Evolutionary conservation across 176 grass and related monocot genomes (phyloP), one percentile per base, ranked within the genome.

Genomic region (Triticum monococcum): DNA sequence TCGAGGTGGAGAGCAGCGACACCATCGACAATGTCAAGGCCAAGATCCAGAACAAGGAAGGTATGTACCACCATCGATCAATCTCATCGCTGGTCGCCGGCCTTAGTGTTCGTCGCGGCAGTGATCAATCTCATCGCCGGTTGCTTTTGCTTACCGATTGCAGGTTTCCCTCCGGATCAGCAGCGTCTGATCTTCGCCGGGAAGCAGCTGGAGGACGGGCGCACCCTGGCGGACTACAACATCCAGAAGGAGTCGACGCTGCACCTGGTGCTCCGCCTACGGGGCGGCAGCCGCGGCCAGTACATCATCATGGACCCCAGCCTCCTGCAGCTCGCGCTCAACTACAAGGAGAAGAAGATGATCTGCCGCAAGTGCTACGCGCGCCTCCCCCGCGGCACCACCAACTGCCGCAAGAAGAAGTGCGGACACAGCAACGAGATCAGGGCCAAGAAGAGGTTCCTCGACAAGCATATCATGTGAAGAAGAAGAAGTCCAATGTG

Each of bases 191-290:
- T 98, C 70, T 98, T 98, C 43, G 95, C 95, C 0, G 95, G 95
- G 8, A 97, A 97, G 92, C 95, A 97, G 92, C 92, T 97, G 8
- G 91, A 97, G 76, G 95, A 97, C 52, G 95, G 95, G n/a, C 88
- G 92, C 78, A 97, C 91, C 5, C 85, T 98, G 1, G 93, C 93
- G 7, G 92, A 97, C 86, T 98, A 98, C 91, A 98, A 95, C 91
- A 98, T 98, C 79, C 95, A 98, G 85, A 95, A 98, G 88, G 95
- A 97, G 82, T 97, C 91, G 9, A 95, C 95, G 32, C 87, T 97
- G 24, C 92, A 93, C 86, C 80, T 97, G 46, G 92, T 97, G 3
- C 95, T 95, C 18, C 93, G 95, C 82, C 92, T 97, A 16, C 90
- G 95, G 30, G 91, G 92, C 56, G 92, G 95, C 37, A 97, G 59